Evolutionary conservation across 495 filamentous ascomycete species (phyloP), one percentile per base, ranked within the genome.

Genomic region (Xylaria venustula): DNA sequence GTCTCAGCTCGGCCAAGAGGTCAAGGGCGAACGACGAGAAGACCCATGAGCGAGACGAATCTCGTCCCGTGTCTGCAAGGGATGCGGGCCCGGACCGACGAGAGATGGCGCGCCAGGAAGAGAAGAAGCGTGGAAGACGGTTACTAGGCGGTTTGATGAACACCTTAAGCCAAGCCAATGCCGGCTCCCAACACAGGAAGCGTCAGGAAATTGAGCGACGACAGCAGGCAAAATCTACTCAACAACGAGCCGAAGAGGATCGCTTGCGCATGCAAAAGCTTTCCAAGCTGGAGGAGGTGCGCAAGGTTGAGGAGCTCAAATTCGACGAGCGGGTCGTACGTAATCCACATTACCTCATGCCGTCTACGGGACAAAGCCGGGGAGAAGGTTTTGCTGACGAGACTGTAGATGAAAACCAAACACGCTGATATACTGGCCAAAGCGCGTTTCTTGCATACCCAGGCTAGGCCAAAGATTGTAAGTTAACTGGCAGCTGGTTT

Each of bases 121-220:
- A 97, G 69, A 91, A 88, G 71, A 90, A 89, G 67, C 89, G 94
- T 12, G 92, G 90, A 44, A 88, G 90, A 78, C 83, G 94, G 54
- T 82, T 98, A 68, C 97, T 97, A 76, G 94, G 94, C 54, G 91
- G 87, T 52, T 75, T 97, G 65, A 79, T 97, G 65, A 91, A 88
- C 71, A 93, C 92, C 54, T 85, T 98, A 60, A 93, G 90, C 71
- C 90, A 94, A 79, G 90, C 83, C 47, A 79, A 84, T 66, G 85
- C 90, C 40, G 81, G 72, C 67, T 71, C 77, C 30, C 80, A 82
- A 68, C 88, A 91, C 66, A 90, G 85, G 73, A 88, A 87, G 64
- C 85, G 93, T 53, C 85, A 84, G 60, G 93, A 98, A 69, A 93
- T 97, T 68, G 93, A 98, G 75, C 88, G 87, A 68, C 89, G 90